Percentiles rank a stretch among this genome's conserved stretches.
These are phyloP conservation scores for Cyclotella distinguenda DNA, from an alignment of 108 stramenopile genomes.

Conservation along the genomic window DNA sequence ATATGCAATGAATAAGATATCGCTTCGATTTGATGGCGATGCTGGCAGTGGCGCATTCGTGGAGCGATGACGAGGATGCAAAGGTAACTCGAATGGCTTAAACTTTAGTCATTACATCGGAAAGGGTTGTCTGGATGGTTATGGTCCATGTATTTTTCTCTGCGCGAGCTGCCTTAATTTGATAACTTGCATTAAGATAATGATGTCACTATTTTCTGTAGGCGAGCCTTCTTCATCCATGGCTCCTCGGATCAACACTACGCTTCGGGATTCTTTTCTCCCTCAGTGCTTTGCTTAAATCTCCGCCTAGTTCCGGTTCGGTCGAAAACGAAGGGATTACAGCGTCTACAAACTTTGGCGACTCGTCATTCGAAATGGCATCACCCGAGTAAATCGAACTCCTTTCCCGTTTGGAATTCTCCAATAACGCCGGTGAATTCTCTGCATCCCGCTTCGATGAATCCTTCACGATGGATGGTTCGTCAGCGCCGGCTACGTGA, in stretches of 20 bases:
- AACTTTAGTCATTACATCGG: no score
- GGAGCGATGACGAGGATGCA: neutral
- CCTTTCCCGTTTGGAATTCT: slow-evolving; percentile 10
- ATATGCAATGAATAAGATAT: slow-evolving; percentile 27
- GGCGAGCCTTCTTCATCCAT: slow-evolving; percentile 11
- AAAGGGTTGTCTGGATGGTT: no score
- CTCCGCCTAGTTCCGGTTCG: neutral
- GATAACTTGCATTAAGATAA: neutral
- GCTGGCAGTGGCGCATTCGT: neutral
- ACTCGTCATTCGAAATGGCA: neutral
- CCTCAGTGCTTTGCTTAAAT: slow-evolving; percentile 14
- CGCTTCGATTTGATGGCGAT: slow-evolving; percentile 17
- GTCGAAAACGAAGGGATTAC: neutral
- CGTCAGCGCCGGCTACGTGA: neutral
- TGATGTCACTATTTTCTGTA: neutral
- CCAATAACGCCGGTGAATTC: slow-evolving; percentile 21
- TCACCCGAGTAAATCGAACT: neutral
- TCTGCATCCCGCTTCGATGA: slow-evolving; percentile 19
- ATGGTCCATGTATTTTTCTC: neutral
- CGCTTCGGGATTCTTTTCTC: slow-evolving; percentile 21
- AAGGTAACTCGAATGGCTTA: neutral
- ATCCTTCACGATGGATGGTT: slow-evolving; percentile 12
- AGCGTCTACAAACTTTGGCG: slow-evolving; percentile 4
- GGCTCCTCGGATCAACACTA: slow-evolving; percentile 24
- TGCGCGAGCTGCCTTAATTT: neutral